phyloP scores from a whole-genome alignment of 176 grass and related monocot species.

The Calamus simplicifolius region DNA sequence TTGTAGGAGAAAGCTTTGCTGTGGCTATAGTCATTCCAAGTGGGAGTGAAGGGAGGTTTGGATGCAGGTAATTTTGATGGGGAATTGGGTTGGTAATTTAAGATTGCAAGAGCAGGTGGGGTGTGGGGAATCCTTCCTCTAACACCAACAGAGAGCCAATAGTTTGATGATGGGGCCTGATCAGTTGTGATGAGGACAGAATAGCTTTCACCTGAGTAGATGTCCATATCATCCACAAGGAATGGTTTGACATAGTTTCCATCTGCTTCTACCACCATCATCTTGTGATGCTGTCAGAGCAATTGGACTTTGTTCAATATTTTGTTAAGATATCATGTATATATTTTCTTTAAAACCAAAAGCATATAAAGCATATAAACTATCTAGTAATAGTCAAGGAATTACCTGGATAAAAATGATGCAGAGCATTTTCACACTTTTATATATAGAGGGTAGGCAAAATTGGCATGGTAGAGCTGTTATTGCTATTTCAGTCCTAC shows the following conservation, averaged over 20 bases:
- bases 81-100: slow-evolving; percentile 55
- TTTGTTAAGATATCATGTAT: no score
- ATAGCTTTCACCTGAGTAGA: slow-evolving; percentile 95
- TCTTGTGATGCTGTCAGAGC: slow-evolving; percentile 44
- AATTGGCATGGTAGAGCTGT: no score
- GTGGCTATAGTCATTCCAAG: slow-evolving; percentile 64
- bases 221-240: slow-evolving; percentile 62
- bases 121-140: slow-evolving; percentile 61
- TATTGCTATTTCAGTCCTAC: no score
- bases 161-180: slow-evolving; percentile 60
- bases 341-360: no score
- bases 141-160: slow-evolving; percentile 67
- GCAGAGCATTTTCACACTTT: no score
- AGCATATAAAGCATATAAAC: no score
- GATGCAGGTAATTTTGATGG: slow-evolving; percentile 30
- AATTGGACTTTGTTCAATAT: no score
- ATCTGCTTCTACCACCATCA: slow-evolving; percentile 87
- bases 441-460: no score
- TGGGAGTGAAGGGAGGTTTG: slow-evolving; percentile 37
- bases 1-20: slow-evolving; percentile 65
- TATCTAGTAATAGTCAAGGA: no score
- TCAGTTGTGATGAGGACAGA: slow-evolving; percentile 62
- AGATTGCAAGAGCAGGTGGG: slow-evolving; percentile 45
- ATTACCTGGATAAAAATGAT: no score
- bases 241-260: slow-evolving; percentile 83